Base-by-base conservation (phyloP, 179 eudicot genomes). In the Vitellaria paradoxa region DNA sequence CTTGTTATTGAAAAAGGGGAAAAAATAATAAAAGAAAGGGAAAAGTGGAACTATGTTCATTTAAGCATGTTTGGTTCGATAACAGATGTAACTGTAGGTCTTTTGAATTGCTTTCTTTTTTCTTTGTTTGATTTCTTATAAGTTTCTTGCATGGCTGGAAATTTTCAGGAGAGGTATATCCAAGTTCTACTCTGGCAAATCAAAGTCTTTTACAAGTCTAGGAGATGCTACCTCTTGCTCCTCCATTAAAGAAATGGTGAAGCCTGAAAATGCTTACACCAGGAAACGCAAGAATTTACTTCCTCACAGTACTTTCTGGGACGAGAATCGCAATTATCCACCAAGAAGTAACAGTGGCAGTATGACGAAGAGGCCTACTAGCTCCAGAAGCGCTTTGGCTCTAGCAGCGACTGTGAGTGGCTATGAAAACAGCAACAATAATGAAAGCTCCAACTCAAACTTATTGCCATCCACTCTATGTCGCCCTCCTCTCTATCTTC, bases 161-260 rank as follows among this genome's bases (percentile, higher is more conserved):
- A 57, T 63, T 77, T 84, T 67, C 91, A 94, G 98, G 89, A 87
- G 84, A 76, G 88, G 98, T 80, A 85, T 94, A 74, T 92, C 98
- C n/a, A 87, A 74, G 24, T 88, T 88, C 66, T 88, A 88, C 79
- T 21, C 62, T 64, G 91, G 89, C 37, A 88, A 88, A 80, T 94
- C 98, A 0, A 92, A 92, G 84, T 94, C 98, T 15, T 94, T 88
- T 79, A 86, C 97, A 9, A 92, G 97, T 72, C 87, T 94, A 26
- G 72, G 81, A 0, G 92, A 90, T 73, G 88, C 89, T 0, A 80
- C 70, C 76, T 77, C 89, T 37, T 81, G 84, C 24, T 74, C 92
- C 9, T 86, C 92, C 18, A 78, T 88, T 65, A 85, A 90, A 76
- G 96, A 94, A 59, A 86, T 94, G 56, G 86, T 83, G 10, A 94